Base-by-base conservation (phyloP, 495 filamentous ascomycete genomes). In the Rusavskia elegans region DNA sequence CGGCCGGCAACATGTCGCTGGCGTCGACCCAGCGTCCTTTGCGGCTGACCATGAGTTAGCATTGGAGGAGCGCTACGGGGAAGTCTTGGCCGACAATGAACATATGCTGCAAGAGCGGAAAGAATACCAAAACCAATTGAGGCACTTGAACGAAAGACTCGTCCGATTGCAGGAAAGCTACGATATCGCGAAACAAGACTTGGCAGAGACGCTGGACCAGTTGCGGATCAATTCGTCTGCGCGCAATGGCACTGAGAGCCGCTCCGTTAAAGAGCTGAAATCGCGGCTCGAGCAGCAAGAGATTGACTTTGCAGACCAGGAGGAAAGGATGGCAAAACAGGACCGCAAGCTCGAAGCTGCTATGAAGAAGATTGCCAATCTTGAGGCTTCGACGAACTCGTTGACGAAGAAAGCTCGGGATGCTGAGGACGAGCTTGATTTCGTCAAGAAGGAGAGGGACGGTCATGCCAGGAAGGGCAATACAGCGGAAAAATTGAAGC, bases 401-500 rank as follows among this genome's bases (percentile, higher is more conserved):
- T 23, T 23, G 19, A 69, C 68, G 14, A 66, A 71, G 49, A 69
- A 70, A 3, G 65, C 77, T 32, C 76, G 80, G 48, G 76, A 75
- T 49, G 67, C 83, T 16, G 74, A 80, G 39, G 77, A 80, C 59
- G 78, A 87, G 58, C 75, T 86, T 39, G 78, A 82, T 53, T 77
- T 85, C 53, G 73, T 90, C 37, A 82, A 81, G 53, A 79, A 76
- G 17, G 81, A 88, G 48, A 79, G 81, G 37, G 82, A 83, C 51
- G 79, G 87, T 53, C 74, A 90, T 8, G 70, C 76, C n/a, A 83
- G 84, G 64, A 87, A 86, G 61, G 83, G 86, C 25, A 93, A 87
- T 58, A 79, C 76, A 16, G 74, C 78, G 0, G 84, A 87, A 52
- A 83, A 85, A 53, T 82, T 83, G 57, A 78, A 80, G 55, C 79